These are phyloP conservation scores for Claviceps sp. DNA, from an alignment of 2,329 filamentous ascomycete genomes.

Conservation along the genomic window DNA sequence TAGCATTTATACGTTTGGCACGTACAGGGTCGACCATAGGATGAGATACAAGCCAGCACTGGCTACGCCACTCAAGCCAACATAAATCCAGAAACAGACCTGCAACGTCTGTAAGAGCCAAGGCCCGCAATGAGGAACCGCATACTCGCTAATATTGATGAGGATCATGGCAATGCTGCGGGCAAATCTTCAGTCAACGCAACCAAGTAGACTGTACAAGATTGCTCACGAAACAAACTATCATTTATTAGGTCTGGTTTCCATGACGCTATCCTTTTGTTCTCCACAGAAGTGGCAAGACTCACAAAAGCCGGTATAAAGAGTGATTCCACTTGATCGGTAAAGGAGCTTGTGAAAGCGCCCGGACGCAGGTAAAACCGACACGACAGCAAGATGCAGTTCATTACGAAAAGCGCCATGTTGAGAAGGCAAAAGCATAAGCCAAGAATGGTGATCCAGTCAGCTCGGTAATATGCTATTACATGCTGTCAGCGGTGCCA, in stretches of 20 bases:
- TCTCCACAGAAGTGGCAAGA: not conserved
- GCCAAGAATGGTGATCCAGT: constrained; percentile 46
- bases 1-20: not conserved
- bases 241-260: not conserved
- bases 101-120: constrained; percentile 51
- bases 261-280: not conserved
- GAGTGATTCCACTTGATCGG: constrained; percentile 64
- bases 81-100: constrained; percentile 63
- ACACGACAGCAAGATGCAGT: constrained; percentile 49
- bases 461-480: constrained; percentile 17
- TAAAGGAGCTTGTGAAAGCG: constrained; percentile 57
- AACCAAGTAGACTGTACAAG: not conserved
- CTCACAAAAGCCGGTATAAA: constrained; percentile 56
- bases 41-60: constrained; percentile 63
- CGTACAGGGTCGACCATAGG: constrained; percentile 49
- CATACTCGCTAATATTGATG: constrained; percentile 70
- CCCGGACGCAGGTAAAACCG: constrained; percentile 59
- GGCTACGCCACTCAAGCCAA: constrained; percentile 49
- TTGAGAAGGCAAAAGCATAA: constrained; percentile 50
- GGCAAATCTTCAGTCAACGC: not conserved
- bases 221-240: constrained; percentile 31
- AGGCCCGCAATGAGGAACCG: constrained; percentile 42
- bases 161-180: constrained; percentile 52
- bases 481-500: not conserved
- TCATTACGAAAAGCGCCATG: constrained; percentile 46